Percentiles rank a stretch among this genome's conserved stretches.
Conservation (phyloP, 2,329 filamentous ascomycete species). For the Epichloe bromicola region DNA sequence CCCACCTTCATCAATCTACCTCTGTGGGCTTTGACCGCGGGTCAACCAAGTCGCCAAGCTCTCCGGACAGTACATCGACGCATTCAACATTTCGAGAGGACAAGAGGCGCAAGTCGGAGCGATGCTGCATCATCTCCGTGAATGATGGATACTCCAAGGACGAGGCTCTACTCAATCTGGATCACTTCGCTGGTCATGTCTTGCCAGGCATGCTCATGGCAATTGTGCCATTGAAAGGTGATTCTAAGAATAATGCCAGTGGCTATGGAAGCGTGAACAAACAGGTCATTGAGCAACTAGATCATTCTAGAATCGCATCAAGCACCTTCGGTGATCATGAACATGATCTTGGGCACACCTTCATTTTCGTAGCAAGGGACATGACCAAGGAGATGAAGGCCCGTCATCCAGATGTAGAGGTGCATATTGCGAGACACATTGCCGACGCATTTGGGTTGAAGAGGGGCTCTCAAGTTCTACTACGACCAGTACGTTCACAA, state of each 20-base stretch:
- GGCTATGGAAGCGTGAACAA: conserved; percentile 21
- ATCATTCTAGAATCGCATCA: conserved; percentile 11
- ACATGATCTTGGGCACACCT: conserved; percentile 27
- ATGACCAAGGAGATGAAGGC: conserved; percentile 54
- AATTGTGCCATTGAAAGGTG: conserved; percentile 48
- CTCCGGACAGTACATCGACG: conserved; percentile 36
- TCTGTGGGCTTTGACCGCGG: conserved; percentile 32
- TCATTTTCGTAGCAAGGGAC: conserved; percentile 61
- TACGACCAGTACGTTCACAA: conserved; percentile 38
- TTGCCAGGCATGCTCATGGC: conserved; percentile 59
- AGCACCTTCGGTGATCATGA: conserved; percentile 13
- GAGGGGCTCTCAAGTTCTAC: conserved; percentile 56
- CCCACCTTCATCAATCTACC: conserved; percentile 41
- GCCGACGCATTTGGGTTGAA: conserved; percentile 72
- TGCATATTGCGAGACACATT: conserved; percentile 64
- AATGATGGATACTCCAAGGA: conserved; percentile 68
- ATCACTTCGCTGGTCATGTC: conserved; percentile 51
- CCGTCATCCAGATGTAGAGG: conserved; percentile 51
- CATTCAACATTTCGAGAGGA: conserved; percentile 31
- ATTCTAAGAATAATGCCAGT: conserved; percentile 24
- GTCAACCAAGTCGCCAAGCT: conserved; percentile 26
- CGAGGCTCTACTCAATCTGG: conserved; percentile 67
- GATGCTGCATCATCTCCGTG: conserved; percentile 40
- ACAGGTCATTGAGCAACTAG: conserved; percentile 16
- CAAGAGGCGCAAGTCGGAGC: conserved; percentile 25